Evolutionary conservation across 805 yeast genomes (phyloP), one percentile per base, ranked within the genome.

Genomic region (Ogataea nonfermentans): DNA sequence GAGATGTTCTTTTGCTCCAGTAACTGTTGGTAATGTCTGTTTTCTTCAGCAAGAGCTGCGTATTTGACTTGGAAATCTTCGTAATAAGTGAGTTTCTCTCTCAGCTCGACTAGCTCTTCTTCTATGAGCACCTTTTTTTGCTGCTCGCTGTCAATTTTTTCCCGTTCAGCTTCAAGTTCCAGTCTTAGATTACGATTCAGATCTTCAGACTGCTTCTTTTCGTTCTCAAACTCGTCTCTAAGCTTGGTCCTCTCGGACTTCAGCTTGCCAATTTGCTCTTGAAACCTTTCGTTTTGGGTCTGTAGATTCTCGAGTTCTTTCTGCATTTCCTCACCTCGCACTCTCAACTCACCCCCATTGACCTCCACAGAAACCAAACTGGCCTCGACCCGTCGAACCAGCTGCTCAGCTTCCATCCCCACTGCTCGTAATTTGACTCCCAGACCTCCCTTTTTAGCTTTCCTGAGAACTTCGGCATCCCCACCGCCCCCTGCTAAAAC

Each of bases 341-440:
- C 16, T 20, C n/a, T 38, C 16, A 40, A 39, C 17, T 54, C 49
- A 16, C 32, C 28, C 31, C 32, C 51, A 25, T 7, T 29, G 25
- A 29, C 36, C 29, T 32, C 51, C 20, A 37, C 40, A 9, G 47
- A 34, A 25, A 46, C 48, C 15, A 55, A 16, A 3, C 30, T 14
- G 20, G n/a, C 46, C 48, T 33, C 24, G 9, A 31, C 17, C 12
- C 12, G 12, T 10, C 20, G 24, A 4, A 30, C 31, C 19, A 37
- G 23, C 7, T 24, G 14, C 25, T 37, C 41, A 4, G 32, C 15
- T 14, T 37, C 41, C 17, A 37, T 4, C 7, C 41, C 41, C 10
- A 37, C 29, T 9, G 20, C 29, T 4, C 36, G 24, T 15, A 37
- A n/a, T 23, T 37, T 37, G 12, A 24, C 29, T 9, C 36, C 27